Conservation (phyloP, 441 rosid species). For the Arabidopsis hybrid region DNA sequence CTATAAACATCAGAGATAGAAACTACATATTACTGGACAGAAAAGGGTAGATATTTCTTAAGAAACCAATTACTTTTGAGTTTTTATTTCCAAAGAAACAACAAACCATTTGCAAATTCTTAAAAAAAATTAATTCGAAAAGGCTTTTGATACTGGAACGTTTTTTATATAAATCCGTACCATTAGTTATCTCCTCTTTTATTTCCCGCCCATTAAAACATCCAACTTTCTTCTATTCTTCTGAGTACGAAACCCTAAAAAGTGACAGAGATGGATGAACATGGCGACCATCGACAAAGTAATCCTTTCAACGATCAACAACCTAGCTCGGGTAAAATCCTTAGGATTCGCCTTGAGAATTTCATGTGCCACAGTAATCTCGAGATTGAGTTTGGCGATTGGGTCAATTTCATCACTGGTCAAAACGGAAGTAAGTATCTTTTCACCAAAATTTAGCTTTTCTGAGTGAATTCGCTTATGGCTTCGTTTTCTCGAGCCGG, state of each 20-base stretch:
- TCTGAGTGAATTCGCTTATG: not conserved
- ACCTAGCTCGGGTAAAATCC: slow-evolving; percentile 64
- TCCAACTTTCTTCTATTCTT: not conserved
- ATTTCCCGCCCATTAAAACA: slow-evolving; percentile 17
- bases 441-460: not conserved
- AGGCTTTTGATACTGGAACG: too few relatives aligned
- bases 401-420: slow-evolving; percentile 89
- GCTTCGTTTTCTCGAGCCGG: slow-evolving; percentile 10
- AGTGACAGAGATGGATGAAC: slow-evolving; percentile 45
- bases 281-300: slow-evolving; percentile 37
- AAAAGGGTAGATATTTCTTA: too few relatives aligned
- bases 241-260: slow-evolving; percentile 24
- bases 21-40: too few relatives aligned
- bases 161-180: not conserved
- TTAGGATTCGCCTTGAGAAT: slow-evolving; percentile 75
- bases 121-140: too few relatives aligned
- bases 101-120: too few relatives aligned
- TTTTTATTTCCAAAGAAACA: not conserved
- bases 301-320: slow-evolving; percentile 29
- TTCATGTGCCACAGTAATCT: slow-evolving; percentile 87
- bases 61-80: too few relatives aligned
- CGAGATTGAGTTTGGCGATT: slow-evolving; percentile 72
- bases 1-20: too few relatives aligned
- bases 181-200: not conserved
- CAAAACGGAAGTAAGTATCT: slow-evolving; percentile 77